Percentiles rank a stretch among this genome's conserved stretches.
phyloP scores from a whole-genome alignment of 148 eudicot species.

The Pouteria glomerata region DNA sequence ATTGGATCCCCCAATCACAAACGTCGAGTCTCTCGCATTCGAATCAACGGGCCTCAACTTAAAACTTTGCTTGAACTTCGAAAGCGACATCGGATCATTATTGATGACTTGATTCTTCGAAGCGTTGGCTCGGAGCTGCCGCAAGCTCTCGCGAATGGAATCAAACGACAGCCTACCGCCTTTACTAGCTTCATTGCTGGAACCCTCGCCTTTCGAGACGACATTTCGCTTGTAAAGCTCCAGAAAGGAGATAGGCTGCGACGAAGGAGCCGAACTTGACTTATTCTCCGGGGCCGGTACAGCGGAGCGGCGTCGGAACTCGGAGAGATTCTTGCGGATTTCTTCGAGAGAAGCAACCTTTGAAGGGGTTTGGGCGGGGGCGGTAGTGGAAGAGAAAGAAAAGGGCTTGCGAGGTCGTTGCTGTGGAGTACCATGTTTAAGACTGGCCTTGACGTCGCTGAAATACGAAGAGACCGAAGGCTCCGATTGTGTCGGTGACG shows the following conservation, averaged over 20 bases:
- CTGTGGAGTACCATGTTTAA: conserved; percentile 25
- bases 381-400: not conserved
- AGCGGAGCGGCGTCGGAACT: conserved; percentile 34
- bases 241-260: conserved; percentile 15
- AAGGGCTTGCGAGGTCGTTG: conserved; percentile 4
- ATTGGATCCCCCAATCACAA: conserved; percentile 29
- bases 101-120: not conserved
- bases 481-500: conserved; percentile 9
- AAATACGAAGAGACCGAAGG: conserved; percentile 26
- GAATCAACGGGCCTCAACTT: conserved; percentile 6
- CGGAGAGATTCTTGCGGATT: conserved; percentile 39
- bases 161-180: conserved; percentile 8
- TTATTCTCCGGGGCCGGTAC: conserved; percentile 10
- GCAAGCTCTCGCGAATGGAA: conserved; percentile 30
- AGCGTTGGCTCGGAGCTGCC: not conserved
- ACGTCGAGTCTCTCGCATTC: not conserved
- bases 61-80: conserved; percentile 18
- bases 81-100: conserved; percentile 9
- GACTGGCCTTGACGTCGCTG: conserved; percentile 43
- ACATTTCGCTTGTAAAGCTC: conserved; percentile 28
- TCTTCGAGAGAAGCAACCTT: conserved; percentile 17
- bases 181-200: not conserved
- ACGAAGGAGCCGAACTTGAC: not conserved
- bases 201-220: not conserved
- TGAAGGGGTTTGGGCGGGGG: not conserved